Evolutionary conservation across 495 filamentous ascomycete species (phyloP).

Genomic region (Durotheca rogersii): DNA sequence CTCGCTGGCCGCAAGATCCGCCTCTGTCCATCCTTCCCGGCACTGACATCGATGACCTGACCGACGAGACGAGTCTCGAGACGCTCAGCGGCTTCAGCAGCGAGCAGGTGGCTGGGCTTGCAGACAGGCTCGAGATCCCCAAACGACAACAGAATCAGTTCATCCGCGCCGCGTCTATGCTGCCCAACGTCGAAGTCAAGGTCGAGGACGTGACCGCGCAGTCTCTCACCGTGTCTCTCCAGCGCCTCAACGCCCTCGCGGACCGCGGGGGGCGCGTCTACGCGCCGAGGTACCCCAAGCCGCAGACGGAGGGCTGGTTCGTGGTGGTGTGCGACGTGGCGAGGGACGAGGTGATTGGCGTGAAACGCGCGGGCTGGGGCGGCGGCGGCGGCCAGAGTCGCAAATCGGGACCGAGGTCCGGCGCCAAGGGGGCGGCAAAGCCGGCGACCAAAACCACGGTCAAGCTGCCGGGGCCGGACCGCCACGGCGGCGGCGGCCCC

Average conservation of each 20-base stretch:
- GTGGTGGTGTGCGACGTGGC: slow-evolving; percentile 66
- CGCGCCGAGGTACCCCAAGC: slow-evolving; percentile 87
- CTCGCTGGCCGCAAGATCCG: slow-evolving; percentile 83
- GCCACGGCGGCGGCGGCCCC: slow-evolving; percentile 29
- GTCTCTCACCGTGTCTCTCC: slow-evolving; percentile 62
- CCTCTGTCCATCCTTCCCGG: slow-evolving; percentile 80
- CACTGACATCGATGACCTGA: slow-evolving; percentile 50
- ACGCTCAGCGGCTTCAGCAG: slow-evolving; percentile 39
- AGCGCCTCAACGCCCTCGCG: slow-evolving; percentile 63
- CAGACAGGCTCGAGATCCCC: slow-evolving; percentile 42
- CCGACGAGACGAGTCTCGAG: slow-evolving; percentile 36
- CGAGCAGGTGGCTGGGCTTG: slow-evolving; percentile 47
- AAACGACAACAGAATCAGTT: slow-evolving; percentile 44
- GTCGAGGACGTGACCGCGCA: slow-evolving; percentile 60
- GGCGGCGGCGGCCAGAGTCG: slow-evolving; percentile 26
- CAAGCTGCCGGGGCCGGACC: slow-evolving; percentile 57
- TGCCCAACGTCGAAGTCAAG: slow-evolving; percentile 70
- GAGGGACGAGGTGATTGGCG: slow-evolving; percentile 73
- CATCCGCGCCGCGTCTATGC: slow-evolving; percentile 55
- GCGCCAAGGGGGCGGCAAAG: slow-evolving; percentile 33
- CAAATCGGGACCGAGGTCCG: background rate
- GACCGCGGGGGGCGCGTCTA: slow-evolving; percentile 70
- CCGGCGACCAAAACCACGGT: slow-evolving; percentile 56
- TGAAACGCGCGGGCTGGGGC: slow-evolving; percentile 82
- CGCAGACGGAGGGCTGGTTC: slow-evolving; percentile 94